Evolutionary conservation across 2,329 filamentous ascomycete species (phyloP).

Genomic region (Cladobotryum mycophilum): DNA sequence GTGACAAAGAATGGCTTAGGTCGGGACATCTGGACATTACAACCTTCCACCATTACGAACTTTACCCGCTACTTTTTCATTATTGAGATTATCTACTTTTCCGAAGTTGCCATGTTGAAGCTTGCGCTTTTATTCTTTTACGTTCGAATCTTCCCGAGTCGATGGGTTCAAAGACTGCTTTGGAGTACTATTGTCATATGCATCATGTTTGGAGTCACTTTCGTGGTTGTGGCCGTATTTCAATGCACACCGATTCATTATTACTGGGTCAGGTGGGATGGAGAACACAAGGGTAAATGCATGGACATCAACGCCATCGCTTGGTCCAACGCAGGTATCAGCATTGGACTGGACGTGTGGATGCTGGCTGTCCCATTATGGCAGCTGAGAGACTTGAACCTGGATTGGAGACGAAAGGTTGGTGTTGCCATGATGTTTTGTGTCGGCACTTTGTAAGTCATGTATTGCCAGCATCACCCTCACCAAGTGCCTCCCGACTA

Average conservation of each 20-base stretch:
- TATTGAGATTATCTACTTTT: slow-evolving; percentile 41
- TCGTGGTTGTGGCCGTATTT: slow-evolving; percentile 38
- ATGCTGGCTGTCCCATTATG: slow-evolving; percentile 46
- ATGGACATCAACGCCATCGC: slow-evolving; percentile 42
- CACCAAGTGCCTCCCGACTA: background rate
- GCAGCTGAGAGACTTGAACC: slow-evolving; percentile 34
- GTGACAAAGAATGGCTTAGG: slow-evolving; percentile 38
- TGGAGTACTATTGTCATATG: slow-evolving; percentile 37
- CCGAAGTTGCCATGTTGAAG: slow-evolving; percentile 40
- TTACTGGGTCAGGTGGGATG: slow-evolving; percentile 50
- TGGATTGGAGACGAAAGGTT: slow-evolving; percentile 43
- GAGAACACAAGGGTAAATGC: slow-evolving; percentile 40
- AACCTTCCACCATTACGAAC: slow-evolving; percentile 32
- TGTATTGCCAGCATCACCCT: background rate
- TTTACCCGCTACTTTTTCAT: slow-evolving; percentile 40
- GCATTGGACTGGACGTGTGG: slow-evolving; percentile 46
- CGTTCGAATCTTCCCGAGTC: slow-evolving; percentile 44
- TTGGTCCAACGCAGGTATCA: slow-evolving; percentile 47
- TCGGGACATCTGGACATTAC: slow-evolving; percentile 45
- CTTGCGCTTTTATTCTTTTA: slow-evolving; percentile 50
- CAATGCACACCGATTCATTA: slow-evolving; percentile 46
- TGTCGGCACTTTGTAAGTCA: slow-evolving; percentile 40
- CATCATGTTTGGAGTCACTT: slow-evolving; percentile 33
- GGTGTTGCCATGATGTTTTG: slow-evolving; percentile 46
- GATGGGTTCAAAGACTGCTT: slow-evolving; percentile 32